These are phyloP conservation scores for Psilocybe tampanensis DNA, from an alignment of 768 basidiomycete species.

Conservation along the genomic window DNA sequence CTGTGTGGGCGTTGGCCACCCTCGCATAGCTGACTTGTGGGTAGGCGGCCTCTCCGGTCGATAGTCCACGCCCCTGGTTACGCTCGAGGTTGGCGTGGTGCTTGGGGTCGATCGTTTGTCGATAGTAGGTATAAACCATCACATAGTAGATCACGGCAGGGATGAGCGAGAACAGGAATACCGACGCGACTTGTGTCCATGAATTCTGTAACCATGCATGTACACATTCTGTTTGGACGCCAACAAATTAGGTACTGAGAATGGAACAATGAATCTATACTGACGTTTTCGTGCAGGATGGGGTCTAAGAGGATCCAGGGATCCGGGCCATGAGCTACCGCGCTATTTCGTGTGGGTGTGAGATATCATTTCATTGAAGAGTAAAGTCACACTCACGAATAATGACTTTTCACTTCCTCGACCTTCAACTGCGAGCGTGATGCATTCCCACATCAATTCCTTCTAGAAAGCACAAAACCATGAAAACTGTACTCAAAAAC, in stretches of 20 bases:
- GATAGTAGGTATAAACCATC: conserved; percentile 41
- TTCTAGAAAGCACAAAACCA: conserved; percentile 25
- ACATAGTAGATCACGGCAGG: conserved; percentile 37
- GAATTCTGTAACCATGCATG: conserved; percentile 40
- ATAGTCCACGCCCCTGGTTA: neutral
- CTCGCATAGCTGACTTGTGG: conserved; percentile 19
- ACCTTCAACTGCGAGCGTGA: conserved; percentile 33
- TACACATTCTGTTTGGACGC: conserved; percentile 34
- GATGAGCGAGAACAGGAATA: conserved; percentile 40
- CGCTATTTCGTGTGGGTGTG: conserved; percentile 23
- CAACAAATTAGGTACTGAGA: neutral
- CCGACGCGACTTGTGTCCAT: conserved; percentile 36
- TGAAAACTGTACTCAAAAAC: neutral
- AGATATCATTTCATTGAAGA: neutral
- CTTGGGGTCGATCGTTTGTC: conserved; percentile 37
- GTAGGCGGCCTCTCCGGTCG: conserved; percentile 3
- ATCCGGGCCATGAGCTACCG: conserved; percentile 33
- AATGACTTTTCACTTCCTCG: conserved; percentile 36
- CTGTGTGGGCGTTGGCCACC: conserved; percentile 11
- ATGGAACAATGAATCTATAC: conserved; percentile 10
- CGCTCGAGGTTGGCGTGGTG: conserved; percentile 36
- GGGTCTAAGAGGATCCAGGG: conserved; percentile 23
- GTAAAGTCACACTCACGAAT: conserved; percentile 33
- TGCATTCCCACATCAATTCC: conserved; percentile 40
- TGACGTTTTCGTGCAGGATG: conserved; percentile 37